phyloP scores from a whole-genome alignment of 306 rosid species.

The Dalbergia cochinchinensis region DNA sequence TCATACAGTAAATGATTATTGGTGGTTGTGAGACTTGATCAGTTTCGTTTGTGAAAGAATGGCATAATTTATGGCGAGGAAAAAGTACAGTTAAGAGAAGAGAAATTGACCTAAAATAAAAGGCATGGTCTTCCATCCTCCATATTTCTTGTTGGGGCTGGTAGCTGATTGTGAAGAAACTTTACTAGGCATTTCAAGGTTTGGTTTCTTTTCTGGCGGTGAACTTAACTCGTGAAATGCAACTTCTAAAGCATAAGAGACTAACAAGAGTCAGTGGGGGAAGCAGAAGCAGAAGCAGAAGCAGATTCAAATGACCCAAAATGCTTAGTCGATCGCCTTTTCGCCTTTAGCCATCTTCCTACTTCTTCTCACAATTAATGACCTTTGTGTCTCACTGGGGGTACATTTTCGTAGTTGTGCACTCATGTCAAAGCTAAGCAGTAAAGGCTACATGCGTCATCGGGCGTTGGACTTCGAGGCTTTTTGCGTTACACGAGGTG shows the following conservation, averaged over 20 bases:
- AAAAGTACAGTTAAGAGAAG: not conserved
- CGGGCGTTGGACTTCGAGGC: not conserved
- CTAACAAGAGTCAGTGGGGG: not conserved
- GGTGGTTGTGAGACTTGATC: not conserved
- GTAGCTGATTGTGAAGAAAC: conserved; percentile 22
- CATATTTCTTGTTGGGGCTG: conserved; percentile 39
- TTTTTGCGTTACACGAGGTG: not conserved
- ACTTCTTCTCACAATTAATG: not conserved
- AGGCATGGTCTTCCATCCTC: conserved; percentile 84
- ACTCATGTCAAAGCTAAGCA: not conserved
- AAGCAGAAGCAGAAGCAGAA: not conserved
- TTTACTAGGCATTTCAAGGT: not conserved
- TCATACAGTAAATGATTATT: not conserved
- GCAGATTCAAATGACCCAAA: not conserved
- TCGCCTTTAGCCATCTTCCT: not conserved
- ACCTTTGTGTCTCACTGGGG: not conserved
- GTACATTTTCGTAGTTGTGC: not conserved
- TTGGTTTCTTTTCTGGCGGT: not conserved
- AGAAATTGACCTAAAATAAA: conserved; percentile 72
- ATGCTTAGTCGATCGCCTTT: not conserved
- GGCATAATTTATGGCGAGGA: not conserved
- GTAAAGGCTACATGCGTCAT: not conserved
- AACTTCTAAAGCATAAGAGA: conserved; percentile 4
- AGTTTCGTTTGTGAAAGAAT: not conserved
- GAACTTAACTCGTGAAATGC: conserved; percentile 35